Evolutionary conservation across 2,329 filamentous ascomycete species (phyloP), one percentile per base, ranked within the genome.

Genomic region (Alternaria arbusti): DNA sequence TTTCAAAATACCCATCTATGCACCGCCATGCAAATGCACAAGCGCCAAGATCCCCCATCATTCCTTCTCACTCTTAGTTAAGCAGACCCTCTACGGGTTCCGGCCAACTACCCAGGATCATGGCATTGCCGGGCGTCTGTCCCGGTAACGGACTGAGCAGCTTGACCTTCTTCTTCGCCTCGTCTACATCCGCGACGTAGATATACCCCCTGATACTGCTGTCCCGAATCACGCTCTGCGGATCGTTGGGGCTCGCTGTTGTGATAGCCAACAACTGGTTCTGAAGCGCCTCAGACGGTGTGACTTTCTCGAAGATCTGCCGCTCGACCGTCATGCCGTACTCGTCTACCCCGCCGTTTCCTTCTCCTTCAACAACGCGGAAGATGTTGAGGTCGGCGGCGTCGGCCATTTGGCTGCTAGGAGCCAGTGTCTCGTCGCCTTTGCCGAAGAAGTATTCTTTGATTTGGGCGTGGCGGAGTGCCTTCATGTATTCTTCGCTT

Each of bases 401-500:
- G 66, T 93, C 90, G 5, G 97, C 88, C 63, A 91, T 91, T 73
- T 97, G 93, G 7, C 93, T 96, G 72, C 94, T 91, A 0, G 96
- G 96, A 49, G 92, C 96, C 3, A 99, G 84, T 61, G 91, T 87
- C 65, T 88, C 89, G 1, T 86, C 73, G 54, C 76, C 76, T 66
- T 92, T 91, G 10, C 96, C 96, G 77, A 97, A 99, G 83, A 99
- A 99, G 80, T 99, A 99, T 71, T 94, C 91, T 69, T 91, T 91
- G 56, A 97, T 94, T 54, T 91, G 87, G 0, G 91, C 88, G 73
- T 96, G 92, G 47, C 91, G 87, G 6, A 88, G 82, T 15, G 89
- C 86, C 72, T 92, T 91, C 85, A 94, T 88, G 78, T 93, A 96
- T 0, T 82, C 77, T 40, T 90, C 87, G 67, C 94, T 91, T 51